Base-by-base conservation (phyloP, 306 rosid genomes). In the Cucurbita maxima region DNA sequence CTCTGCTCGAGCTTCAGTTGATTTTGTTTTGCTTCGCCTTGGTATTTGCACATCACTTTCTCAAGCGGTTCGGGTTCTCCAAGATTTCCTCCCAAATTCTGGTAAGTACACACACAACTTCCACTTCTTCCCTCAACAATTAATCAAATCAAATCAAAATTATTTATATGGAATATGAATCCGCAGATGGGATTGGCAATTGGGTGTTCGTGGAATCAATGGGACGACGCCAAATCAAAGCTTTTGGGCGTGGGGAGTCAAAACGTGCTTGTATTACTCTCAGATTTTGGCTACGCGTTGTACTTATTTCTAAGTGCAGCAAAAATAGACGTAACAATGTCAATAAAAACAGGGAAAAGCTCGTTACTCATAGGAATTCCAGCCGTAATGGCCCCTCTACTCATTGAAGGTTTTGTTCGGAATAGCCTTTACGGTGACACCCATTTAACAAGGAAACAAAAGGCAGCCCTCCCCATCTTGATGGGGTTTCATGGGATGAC, bases 21-120 rank as follows among this genome's bases (percentile, higher is more conserved):
- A 22, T 77, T 34, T 0, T 84, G 1, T 79, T 89, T 37, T 88
- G 87, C 71, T 55, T 7, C 34, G 0, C 78, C 58, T 79, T 86
- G 0, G 80, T 78, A 7, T 15, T 64, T 38, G 56, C 62, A 2
- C 79, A 83, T 76, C 53, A 77, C 22, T 0, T 81, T 56, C 78
- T 89, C 74, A 82, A 76, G 74, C 90, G 79, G 11, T 64, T 86
- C 37, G 74, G 84, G 15, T 7, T 89, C 53, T 85, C 97, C 64
- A 57, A 36, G 66, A 55, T 86, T 50, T 44, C 86, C 75, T 56
- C 87, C 4, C 92, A 89, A 73, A 82, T 89, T 78, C 41, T 86
- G 64, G 94, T 89, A 82, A 11, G 83, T 75, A n/a, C 16, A 48
- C 34, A 50, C 12, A 11, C 43, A 61, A 60, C 3, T 53, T 7